Conservation (phyloP, 1,284 basidiomycete genomes). For the Neonothopanus nambi region DNA sequence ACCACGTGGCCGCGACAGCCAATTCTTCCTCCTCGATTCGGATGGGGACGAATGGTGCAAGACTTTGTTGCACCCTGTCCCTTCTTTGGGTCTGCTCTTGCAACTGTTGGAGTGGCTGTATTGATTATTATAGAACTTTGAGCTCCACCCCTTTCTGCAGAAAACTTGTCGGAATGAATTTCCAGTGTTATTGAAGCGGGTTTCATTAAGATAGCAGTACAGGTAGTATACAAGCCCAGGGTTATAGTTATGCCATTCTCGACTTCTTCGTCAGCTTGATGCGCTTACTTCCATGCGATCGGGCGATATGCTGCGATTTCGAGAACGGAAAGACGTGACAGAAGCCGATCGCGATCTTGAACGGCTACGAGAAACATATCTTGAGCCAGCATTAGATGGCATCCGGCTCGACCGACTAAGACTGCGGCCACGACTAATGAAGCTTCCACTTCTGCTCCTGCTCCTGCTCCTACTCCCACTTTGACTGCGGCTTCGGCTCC, state of each 20-base stretch:
- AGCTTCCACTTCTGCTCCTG: conserved; percentile 28
- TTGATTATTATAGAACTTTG: no score
- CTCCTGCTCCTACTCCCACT: conserved; percentile 29
- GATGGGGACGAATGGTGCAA: no score
- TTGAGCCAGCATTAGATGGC: conserved; percentile 48
- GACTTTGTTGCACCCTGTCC: no score
- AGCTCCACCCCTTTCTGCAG: no score
- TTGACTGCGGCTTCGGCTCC: conserved; percentile 35
- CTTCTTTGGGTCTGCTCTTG: no score
- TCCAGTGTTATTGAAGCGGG: no score
- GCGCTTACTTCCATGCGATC: conserved; percentile 49
- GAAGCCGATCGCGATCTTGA: conserved; percentile 43
- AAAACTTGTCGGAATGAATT: no score
- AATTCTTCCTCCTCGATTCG: no score
- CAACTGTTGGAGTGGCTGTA: no score
- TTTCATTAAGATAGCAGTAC: no score
- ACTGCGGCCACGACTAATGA: conserved; percentile 24
- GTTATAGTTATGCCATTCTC: not conserved
- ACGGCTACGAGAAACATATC: conserved; percentile 64
- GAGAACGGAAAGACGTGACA: conserved; percentile 46
- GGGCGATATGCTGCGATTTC: conserved; percentile 60
- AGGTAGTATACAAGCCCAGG: conserved; percentile 17
- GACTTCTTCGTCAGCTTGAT: conserved; percentile 15
- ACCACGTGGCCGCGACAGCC: no score
- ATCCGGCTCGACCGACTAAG: conserved; percentile 28